Evolutionary conservation across 805 yeast genomes (phyloP).

Genomic region (Hanseniaspora vineae): DNA sequence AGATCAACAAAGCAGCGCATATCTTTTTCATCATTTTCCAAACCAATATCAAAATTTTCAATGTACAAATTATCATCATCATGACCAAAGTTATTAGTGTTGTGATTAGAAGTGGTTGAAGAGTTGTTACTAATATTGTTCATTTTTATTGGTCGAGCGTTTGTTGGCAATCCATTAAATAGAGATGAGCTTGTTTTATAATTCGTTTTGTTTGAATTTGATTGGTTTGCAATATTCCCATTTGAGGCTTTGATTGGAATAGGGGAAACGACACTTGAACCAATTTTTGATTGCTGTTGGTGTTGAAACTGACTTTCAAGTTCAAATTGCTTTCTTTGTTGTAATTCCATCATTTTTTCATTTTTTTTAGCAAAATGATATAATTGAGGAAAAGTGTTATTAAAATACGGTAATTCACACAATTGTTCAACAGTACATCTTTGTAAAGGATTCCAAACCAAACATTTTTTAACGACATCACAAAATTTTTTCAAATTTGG

Average conservation of each 20-base stretch:
- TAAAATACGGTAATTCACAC: constrained; percentile 42
- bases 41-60: too few relatives aligned
- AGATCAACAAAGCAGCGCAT: not conserved
- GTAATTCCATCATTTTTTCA: not conserved
- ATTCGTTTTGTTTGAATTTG: too few relatives aligned
- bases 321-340: constrained; percentile 5
- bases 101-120: not conserved
- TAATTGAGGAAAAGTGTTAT: constrained; percentile 25
- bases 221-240: not conserved
- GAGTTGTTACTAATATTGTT: too few relatives aligned
- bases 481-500: constrained; percentile 27
- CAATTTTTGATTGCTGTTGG: not conserved
- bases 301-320: not conserved
- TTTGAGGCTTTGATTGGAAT: too few relatives aligned
- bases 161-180: not conserved
- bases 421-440: constrained; percentile 41
- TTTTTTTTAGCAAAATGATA: not conserved
- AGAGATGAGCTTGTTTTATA: not conserved
- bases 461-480: constrained; percentile 31
- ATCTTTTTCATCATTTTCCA: not conserved
- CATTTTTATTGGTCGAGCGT: not conserved
- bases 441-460: constrained; percentile 69
- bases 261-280: too few relatives aligned
- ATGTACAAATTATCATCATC: too few relatives aligned
- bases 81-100: not conserved